Conservation (phyloP, 148 eudicot genomes). For the Arbutus unedo region DNA sequence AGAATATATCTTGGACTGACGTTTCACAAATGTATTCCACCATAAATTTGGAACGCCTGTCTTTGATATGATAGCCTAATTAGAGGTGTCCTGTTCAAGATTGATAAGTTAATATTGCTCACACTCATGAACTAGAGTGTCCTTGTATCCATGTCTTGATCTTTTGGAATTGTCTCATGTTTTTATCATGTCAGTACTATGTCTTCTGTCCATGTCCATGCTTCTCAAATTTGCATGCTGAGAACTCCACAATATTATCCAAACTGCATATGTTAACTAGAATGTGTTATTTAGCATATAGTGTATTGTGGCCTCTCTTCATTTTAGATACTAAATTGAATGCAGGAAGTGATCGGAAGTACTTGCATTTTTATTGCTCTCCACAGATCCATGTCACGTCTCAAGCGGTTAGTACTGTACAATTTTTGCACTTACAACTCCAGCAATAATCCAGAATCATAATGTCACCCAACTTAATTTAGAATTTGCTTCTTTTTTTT, state of each 20-base stretch:
- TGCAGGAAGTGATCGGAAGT: slow-evolving; percentile 86
- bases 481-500: neutral
- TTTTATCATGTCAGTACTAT: neutral
- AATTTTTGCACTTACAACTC: neutral
- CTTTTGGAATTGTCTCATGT: neutral
- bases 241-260: neutral
- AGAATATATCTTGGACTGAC: neutral
- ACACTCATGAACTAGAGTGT: neutral
- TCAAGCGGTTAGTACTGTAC: slow-evolving; percentile 62
- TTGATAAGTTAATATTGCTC: neutral
- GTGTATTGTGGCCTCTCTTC: neutral
- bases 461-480: neutral
- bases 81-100: neutral
- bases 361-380: slow-evolving; percentile 79
- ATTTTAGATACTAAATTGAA: neutral
- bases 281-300: neutral
- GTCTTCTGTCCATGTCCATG: too few species aligned
- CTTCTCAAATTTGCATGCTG: neutral
- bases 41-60: neutral
- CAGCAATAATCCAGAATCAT: neutral
- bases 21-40: neutral
- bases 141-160: neutral
- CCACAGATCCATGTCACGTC: slow-evolving; percentile 82
- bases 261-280: neutral
- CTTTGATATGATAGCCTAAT: neutral